These are phyloP conservation scores for Priceomyces fermenticarens DNA, from an alignment of 805 yeast species.

Conservation along the genomic window DNA sequence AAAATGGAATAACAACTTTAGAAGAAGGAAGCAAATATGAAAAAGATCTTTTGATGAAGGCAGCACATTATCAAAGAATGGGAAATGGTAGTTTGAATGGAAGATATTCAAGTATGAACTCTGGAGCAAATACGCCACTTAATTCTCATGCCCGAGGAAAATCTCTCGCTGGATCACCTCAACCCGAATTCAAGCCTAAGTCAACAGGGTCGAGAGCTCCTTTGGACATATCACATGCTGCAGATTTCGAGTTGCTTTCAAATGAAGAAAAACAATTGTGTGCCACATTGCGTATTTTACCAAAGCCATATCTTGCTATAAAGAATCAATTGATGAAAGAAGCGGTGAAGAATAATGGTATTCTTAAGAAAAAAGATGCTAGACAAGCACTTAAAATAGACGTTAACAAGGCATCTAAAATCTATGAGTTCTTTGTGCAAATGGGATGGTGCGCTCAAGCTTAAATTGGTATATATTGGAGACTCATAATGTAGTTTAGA, in stretches of 20 bases:
- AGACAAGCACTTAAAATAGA: constrained; percentile 82
- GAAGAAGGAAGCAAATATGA: constrained; percentile 86
- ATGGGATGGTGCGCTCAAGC: constrained; percentile 79
- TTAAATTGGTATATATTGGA: constrained; percentile 7
- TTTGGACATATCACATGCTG: constrained; percentile 69
- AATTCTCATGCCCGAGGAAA: constrained; percentile 18
- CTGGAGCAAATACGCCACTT: constrained; percentile 12
- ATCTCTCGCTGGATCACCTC: constrained; percentile 29
- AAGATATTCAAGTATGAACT: constrained; percentile 15
- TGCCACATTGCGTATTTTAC: constrained; percentile 75
- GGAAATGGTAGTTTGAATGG: constrained; percentile 30
- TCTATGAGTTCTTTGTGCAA: constrained; percentile 87
- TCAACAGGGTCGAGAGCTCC: constrained; percentile 47
- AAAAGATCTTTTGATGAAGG: constrained; percentile 74
- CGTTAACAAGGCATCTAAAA: constrained; percentile 77
- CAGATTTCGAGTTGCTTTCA: constrained; percentile 79
- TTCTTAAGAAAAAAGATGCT: constrained; percentile 79
- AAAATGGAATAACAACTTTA: constrained; percentile 78
- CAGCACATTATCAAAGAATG: constrained; percentile 58
- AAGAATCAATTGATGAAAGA: constrained; percentile 88
- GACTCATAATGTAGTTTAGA: too few relatives aligned
- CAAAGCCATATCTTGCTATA: constrained; percentile 91
- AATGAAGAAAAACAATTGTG: constrained; percentile 88
- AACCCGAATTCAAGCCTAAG: constrained; percentile 42
- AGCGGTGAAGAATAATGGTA: constrained; percentile 80